Evolutionary conservation across 2,329 filamentous ascomycete species (phyloP), one percentile per base, ranked within the genome.

Genomic region (Colletotrichum sp.): DNA sequence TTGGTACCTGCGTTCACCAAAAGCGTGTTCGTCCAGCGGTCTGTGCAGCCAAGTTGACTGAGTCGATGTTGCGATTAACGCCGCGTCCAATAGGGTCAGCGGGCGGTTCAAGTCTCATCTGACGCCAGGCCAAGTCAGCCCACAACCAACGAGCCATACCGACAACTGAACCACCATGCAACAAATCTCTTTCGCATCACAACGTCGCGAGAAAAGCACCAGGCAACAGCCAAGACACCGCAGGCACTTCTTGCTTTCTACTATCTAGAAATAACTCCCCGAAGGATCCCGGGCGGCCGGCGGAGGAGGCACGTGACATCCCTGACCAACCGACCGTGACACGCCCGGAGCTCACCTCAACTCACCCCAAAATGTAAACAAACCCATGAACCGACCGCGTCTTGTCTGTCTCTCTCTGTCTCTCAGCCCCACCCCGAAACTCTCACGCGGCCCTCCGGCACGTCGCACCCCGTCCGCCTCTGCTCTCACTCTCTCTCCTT

Each of bases 391-490:
- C 59, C 28, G 28, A 62, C 59, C 59, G 59, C 59, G 59, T 62
- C 79, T 62, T 49, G 69, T 72, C 77, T 44, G 39, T 44, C 16
- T 44, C 39, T n/a, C 39, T 44, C 39, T 44, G 39, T 44, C 39
- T 44, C 39, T 44, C 39, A 79, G 78, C 79, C 72, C 77, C 80
- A 81, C 80, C 67, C 52, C 67, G 67, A 69, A 69, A 69, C 67
- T 21, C 63, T 21, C 39, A 49, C 55, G 59, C 28, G 26, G 30
- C 26, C n/a, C 15, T 36, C 67, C 67, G 55, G 59, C 13, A 63
- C 59, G 30, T 70, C 57, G n/a, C 34, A 49, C 30, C 26, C 55
- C 55, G 34, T 62, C n/a, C 28, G 28, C 34, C 18, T n/a, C 26
- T 21, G 26, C 59, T n/a, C 16, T 21, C 32, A n/a, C 57, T 18